phyloP scores from a whole-genome alignment of 2,329 filamentous ascomycete species.

The Fusarium xyrophilum region DNA sequence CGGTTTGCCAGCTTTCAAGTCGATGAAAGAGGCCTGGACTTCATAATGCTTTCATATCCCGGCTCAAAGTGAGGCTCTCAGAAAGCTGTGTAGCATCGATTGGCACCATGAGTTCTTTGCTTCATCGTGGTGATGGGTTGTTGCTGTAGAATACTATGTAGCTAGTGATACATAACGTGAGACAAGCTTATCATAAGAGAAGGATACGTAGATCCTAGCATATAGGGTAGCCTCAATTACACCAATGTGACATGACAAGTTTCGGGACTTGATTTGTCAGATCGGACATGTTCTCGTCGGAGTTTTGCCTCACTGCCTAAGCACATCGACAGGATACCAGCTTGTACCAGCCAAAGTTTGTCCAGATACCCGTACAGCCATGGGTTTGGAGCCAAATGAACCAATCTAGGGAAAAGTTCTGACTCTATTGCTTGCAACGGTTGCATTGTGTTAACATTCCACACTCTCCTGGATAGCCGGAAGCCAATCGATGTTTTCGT shows the following conservation, averaged over 20 bases:
- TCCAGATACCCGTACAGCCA: background rate
- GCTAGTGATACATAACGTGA: background rate
- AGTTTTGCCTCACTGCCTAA: background rate
- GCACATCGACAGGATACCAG: background rate
- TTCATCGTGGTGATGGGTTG: background rate
- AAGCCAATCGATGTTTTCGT: background rate
- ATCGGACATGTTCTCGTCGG: background rate
- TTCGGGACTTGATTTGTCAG: background rate
- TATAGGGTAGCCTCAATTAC: background rate
- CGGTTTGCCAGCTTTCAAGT: slow-evolving; percentile 17
- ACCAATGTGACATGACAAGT: background rate
- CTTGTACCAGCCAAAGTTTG: background rate
- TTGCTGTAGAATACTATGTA: background rate
- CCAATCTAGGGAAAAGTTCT: background rate
- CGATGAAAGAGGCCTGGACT: background rate
- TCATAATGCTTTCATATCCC: background rate
- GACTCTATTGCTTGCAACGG: background rate
- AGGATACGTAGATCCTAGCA: background rate
- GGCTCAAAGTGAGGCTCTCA: background rate
- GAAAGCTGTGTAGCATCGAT: background rate
- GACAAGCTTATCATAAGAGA: background rate
- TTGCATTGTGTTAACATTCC: background rate
- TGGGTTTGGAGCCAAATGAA: background rate
- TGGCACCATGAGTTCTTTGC: background rate
- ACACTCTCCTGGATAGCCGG: background rate